Evolutionary conservation across 2,329 filamentous ascomycete genomes (phyloP), one percentile per base, ranked within the genome.

Genomic region (Aspergillus candidus): DNA sequence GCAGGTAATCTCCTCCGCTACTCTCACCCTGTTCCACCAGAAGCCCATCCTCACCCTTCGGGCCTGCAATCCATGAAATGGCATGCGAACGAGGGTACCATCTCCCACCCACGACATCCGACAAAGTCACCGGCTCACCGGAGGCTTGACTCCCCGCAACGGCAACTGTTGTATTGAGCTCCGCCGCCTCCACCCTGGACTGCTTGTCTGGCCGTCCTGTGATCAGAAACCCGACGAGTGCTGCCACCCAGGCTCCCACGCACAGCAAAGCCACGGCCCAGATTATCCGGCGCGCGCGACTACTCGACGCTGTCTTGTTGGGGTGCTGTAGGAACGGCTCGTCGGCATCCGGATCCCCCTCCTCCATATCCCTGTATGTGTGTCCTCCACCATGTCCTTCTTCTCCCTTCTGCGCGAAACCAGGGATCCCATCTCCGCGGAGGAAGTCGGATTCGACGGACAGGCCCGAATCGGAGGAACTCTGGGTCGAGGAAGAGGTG

Each of bases 1-100:
- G 79, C 42, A 98, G 71, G 57, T 84, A 97, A 47, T 84, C 82
- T 56, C 87, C 82, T 4, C 76, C 80, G 1, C 65, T 58, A 17
- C 42, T 78, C 40, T 75, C 81, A 18, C 63, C 63, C 57, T 79
- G 76, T 66, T 95, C 86, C 14, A 98, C 77, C 52, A 98, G 66
- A 47, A 97, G 66, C 1, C 93, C 93, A 61, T 98, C 93, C 52
- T 74, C 68, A 8, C 68, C 70, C 40, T 69, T 58, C n/a, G 71
- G 63, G 1, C 71, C 71, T 2, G 67, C 63, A 48, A 72, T 70
- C 72, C 72, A 75, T 1, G 69, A 65, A 36, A 75, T 68, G 2
- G 58, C 60, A 49, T 72, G 71, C 12, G 57, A 55, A 38, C 41
- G 57, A 4, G 68, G 60, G 6, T 46, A 43, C 67, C 69, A 73